phyloP scores from a whole-genome alignment of 495 filamentous ascomycete genomes.

The Lasiosphaeriaceae sp. region DNA sequence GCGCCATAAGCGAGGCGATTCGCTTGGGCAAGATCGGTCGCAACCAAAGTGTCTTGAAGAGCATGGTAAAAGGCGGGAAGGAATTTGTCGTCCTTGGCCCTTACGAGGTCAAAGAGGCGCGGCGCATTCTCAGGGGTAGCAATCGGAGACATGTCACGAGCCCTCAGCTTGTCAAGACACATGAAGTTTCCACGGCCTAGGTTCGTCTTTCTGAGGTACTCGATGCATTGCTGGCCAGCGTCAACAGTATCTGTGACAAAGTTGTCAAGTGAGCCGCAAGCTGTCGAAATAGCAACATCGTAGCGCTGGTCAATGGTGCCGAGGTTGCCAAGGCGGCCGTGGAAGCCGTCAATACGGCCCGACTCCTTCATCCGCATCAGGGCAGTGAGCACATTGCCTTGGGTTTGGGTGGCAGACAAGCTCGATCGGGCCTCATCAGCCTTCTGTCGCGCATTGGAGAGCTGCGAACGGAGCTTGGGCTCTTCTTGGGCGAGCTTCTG shows the following conservation, averaged over 20 bases:
- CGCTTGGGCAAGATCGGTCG: slow-evolving; percentile 85
- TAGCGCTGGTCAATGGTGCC: slow-evolving; percentile 94
- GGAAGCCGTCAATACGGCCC: slow-evolving; percentile 92
- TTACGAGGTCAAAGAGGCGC: slow-evolving; percentile 87
- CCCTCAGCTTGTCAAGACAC: slow-evolving; percentile 79
- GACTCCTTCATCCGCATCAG: slow-evolving; percentile 95
- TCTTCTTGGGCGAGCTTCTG: slow-evolving; percentile 69
- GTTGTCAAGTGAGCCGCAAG: slow-evolving; percentile 86
- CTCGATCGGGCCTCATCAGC: slow-evolving; percentile 92
- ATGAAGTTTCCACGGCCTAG: slow-evolving; percentile 97
- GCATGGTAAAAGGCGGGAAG: slow-evolving; percentile 91
- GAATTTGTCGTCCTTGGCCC: slow-evolving; percentile 81
- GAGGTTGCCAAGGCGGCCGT: slow-evolving; percentile 90
- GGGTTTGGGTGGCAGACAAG: slow-evolving; percentile 81
- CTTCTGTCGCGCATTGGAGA: slow-evolving; percentile 85
- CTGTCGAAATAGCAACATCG: slow-evolving; percentile 95
- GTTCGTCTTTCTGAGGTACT: slow-evolving; percentile 95
- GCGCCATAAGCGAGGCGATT: slow-evolving; percentile 95
- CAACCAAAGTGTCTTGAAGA: slow-evolving; percentile 89
- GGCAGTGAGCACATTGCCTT: slow-evolving; percentile 85
- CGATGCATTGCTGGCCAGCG: slow-evolving; percentile 93
- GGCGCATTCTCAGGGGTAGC: slow-evolving; percentile 90
- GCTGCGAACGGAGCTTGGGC: slow-evolving; percentile 70
- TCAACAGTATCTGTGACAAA: slow-evolving; percentile 95
- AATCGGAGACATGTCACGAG: slow-evolving; percentile 69